phyloP scores from a whole-genome alignment of 1,284 basidiomycete genomes.

The Fomitopsis betulina region DNA sequence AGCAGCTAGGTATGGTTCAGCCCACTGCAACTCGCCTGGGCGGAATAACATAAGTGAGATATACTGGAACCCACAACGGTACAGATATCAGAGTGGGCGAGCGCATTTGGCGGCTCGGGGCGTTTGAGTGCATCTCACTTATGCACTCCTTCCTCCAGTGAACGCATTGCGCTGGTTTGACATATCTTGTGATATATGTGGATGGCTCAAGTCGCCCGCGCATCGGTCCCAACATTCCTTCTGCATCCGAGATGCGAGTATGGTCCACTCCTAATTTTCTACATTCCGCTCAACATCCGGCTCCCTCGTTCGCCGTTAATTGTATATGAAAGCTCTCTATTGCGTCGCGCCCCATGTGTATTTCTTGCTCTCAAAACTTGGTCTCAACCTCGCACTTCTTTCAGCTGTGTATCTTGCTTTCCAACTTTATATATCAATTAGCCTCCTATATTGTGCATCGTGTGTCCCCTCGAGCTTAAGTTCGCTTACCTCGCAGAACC shows the following conservation, averaged over 20 bases:
- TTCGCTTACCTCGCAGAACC: no score
- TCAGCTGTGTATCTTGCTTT: not conserved
- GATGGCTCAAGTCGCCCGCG: not conserved
- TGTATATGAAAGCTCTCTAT: not conserved
- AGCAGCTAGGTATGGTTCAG: not conserved
- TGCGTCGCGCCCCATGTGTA: not conserved
- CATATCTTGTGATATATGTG: not conserved
- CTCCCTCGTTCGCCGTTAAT: not conserved
- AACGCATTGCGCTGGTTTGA: not conserved
- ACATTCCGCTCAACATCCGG: not conserved
- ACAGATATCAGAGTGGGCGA: no score
- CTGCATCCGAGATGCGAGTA: not conserved
- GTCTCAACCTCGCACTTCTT: not conserved
- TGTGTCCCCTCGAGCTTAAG: no score
- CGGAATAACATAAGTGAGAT: not conserved
- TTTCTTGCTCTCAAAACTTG: not conserved
- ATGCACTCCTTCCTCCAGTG: not conserved
- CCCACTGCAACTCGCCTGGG: not conserved
- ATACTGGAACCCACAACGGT: not conserved
- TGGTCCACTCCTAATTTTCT: not conserved
- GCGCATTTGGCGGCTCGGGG: not conserved
- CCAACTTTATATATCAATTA: not conserved
- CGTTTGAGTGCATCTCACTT: not conserved
- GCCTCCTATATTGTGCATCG: no score
- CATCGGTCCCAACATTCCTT: not conserved